These are phyloP conservation scores for Citrullus mucosospermus DNA, from an alignment of 306 rosid genomes.

Conservation along the genomic window DNA sequence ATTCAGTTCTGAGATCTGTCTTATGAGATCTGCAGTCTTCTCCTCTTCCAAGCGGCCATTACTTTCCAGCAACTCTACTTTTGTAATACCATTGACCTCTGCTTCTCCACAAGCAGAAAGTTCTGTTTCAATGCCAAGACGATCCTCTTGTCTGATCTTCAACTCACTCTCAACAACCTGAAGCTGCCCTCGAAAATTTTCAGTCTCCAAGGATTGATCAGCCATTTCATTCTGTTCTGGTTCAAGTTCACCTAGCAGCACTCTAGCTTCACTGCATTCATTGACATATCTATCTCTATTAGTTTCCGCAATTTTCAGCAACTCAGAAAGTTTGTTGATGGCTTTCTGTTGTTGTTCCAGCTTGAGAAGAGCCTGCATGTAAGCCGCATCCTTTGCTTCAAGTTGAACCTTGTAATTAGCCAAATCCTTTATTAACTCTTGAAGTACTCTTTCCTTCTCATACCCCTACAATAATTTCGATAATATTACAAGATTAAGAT, in stretches of 20 bases:
- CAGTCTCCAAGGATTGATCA: conserved; percentile 22
- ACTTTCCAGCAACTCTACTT: conserved; percentile 24
- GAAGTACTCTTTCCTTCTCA: conserved; percentile 38
- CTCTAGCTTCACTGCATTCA: conserved; percentile 22
- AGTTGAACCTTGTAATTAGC: conserved; percentile 55
- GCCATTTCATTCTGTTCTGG: conserved; percentile 34
- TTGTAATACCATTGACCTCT: conserved; percentile 24
- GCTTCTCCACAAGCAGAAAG: conserved; percentile 36
- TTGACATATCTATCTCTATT: conserved; percentile 36
- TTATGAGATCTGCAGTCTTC: conserved; percentile 26
- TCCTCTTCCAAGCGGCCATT: conserved; percentile 27
- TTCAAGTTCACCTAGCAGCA: conserved; percentile 25
- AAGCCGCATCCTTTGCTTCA: conserved; percentile 62
- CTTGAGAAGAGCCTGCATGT: conserved; percentile 50
- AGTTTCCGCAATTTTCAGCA: conserved; percentile 34
- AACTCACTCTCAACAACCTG: conserved; percentile 27
- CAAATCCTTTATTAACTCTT: conserved; percentile 42
- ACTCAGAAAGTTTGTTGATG: conserved; percentile 34
- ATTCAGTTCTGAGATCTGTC: conserved; percentile 37
- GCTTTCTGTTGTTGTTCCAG: conserved; percentile 40
- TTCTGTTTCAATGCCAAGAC: conserved; percentile 42
- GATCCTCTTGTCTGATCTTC: conserved; percentile 30
- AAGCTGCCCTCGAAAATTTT: conserved; percentile 29
- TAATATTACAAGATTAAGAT: neutral
- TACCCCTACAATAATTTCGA: conserved; percentile 13